Evolutionary conservation across 805 yeast species (phyloP), one percentile per base, ranked within the genome.

Genomic region (Candida succiphila): DNA sequence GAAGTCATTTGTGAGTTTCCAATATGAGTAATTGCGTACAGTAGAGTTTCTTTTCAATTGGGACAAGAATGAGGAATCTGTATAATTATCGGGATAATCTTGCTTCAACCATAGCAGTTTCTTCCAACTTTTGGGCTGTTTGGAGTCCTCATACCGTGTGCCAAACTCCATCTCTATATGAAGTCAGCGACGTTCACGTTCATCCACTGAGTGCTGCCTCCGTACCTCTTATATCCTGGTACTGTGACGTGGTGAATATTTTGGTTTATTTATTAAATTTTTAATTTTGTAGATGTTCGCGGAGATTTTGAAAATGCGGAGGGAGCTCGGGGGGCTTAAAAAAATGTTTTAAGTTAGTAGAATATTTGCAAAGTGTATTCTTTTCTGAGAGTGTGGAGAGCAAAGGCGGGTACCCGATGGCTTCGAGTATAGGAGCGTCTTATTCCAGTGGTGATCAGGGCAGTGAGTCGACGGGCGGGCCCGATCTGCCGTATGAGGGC

Each of bases 31-130:
- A 33, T 64, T 65, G 16, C 72, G 69, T 23, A 85, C 92, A 3
- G 88, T 77, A 18, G 86, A 64, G 56, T 86, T 86, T 26, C 92
- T 62, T 42, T 74, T 74, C 38, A 86, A 64, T 50, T 82, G 94
- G 3, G 86, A 75, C n/a, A 88, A 63, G 51, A 89, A 89, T 3
- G 87, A 69, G 2, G 61, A 58, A 50, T 87, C 94, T 2, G 95
- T 89, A 57, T 84, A 85, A 55, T 88, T 92, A 53, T 89, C 98
- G 0, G 95, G 94, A 49, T 77, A 88, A 12, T 81, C 81, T 52
- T 88, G 96, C 37, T 72, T 69, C 23, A 81, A 69, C 79, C 95
- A 92, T 10, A 89, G 67, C 25, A 87, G 70, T 48, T 92, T 82
- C 47, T 79, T 70, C 97, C 97, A 88, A 17, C 75, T 25, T 21